These are phyloP conservation scores for Xylariales sp. DNA, from an alignment of 2,329 filamentous ascomycete genomes.

Conservation along the genomic window DNA sequence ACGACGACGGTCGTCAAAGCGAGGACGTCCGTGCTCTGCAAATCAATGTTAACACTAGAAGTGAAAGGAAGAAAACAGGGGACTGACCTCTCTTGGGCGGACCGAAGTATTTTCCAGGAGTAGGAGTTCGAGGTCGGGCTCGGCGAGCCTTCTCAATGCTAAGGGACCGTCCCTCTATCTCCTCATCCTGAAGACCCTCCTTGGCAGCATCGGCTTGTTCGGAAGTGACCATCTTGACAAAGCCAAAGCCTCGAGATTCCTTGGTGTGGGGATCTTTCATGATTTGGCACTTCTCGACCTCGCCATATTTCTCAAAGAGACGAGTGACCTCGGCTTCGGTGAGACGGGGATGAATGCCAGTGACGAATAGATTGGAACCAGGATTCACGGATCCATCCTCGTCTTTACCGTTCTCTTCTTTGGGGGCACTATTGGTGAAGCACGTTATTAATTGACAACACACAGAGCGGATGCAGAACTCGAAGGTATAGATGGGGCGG, in stretches of 20 bases:
- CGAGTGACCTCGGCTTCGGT: conserved; percentile 90
- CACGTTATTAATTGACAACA: conserved; percentile 30
- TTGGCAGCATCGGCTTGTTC: conserved; percentile 97
- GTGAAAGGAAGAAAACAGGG: background rate
- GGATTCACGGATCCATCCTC: conserved; percentile 89
- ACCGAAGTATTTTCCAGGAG: conserved; percentile 98
- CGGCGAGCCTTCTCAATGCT: conserved; percentile 99
- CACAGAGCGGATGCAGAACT: background rate
- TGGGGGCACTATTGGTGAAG: conserved; percentile 55
- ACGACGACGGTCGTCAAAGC: conserved; percentile 56
- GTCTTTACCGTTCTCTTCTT: conserved; percentile 66
- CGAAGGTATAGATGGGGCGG: background rate
- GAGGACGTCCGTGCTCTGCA: conserved; percentile 56
- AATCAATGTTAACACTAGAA: conserved; percentile 43
- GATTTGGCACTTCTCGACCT: conserved; percentile 99
- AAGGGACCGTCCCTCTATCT: conserved; percentile 92
- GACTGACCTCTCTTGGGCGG: conserved; percentile 94
- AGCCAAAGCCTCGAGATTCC: conserved; percentile 98
- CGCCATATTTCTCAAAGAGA: conserved; percentile 98
- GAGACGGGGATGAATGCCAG: conserved; percentile 94
- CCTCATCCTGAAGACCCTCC: conserved; percentile 93
- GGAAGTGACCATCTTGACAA: conserved; percentile 97
- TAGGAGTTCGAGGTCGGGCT: conserved; percentile 92
- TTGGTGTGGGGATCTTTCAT: conserved; percentile 99
- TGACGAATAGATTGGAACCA: conserved; percentile 98